phyloP scores from a whole-genome alignment of 2,329 filamentous ascomycete genomes.

The Graphilbum fragrans region DNA sequence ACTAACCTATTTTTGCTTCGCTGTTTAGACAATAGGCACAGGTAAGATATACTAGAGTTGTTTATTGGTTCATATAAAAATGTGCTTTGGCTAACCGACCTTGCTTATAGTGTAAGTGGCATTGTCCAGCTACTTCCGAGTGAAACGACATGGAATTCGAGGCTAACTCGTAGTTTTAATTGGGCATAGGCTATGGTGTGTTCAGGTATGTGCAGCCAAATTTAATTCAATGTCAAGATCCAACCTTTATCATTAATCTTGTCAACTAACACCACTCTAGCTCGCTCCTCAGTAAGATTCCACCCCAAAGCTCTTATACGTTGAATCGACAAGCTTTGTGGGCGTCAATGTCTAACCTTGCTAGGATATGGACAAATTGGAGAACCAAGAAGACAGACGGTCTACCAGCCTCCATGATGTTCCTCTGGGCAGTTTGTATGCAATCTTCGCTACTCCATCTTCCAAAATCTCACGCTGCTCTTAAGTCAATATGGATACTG shows the following conservation, averaged over 20 bases:
- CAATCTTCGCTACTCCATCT: too few relatives aligned
- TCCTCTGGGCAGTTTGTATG: conserved; percentile 48
- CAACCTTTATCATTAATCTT: background rate
- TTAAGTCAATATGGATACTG: background rate
- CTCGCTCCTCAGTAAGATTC: conserved; percentile 1
- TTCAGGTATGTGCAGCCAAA: conserved; percentile 21
- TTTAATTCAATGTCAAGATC: too few relatives aligned
- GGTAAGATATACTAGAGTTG: conserved; percentile 8
- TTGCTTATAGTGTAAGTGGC: background rate
- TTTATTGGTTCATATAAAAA: background rate
- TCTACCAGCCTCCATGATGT: conserved; percentile 47
- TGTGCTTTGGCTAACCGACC: background rate
- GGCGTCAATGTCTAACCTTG: background rate
- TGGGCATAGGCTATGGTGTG: conserved; percentile 23
- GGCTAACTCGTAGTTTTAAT: background rate
- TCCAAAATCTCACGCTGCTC: background rate
- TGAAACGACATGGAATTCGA: background rate
- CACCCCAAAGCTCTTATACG: background rate
- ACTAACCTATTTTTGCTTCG: background rate
- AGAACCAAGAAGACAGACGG: conserved; percentile 48
- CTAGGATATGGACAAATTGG: conserved; percentile 48
- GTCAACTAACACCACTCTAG: background rate
- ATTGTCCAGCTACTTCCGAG: background rate
- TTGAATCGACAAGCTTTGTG: background rate
- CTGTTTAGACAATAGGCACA: conserved; percentile 19